Percentiles rank a stretch among this genome's conserved stretches.
Conservation (phyloP, 441 rosid genomes). For the Breynia disticha region DNA sequence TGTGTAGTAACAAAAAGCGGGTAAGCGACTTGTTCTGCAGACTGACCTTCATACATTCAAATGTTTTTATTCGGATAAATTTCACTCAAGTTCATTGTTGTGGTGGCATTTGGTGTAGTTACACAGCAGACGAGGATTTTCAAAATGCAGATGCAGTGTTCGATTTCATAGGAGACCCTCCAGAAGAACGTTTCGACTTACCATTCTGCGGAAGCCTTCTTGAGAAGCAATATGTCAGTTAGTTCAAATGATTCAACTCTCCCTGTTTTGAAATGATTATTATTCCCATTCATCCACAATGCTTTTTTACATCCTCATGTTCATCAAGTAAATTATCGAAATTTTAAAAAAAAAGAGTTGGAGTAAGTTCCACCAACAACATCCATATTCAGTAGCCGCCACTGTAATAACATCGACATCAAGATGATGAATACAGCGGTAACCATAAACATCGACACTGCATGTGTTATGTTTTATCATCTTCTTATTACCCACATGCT, state of each 20-base stretch:
- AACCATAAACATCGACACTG: no score
- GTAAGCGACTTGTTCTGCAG: conserved; percentile 26
- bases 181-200: conserved; percentile 76
- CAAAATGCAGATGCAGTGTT: conserved; percentile 79
- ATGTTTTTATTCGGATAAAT: neutral
- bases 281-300: no score
- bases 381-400: no score
- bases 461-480: no score
- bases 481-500: no score
- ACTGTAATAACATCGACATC: no score
- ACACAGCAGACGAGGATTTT: conserved; percentile 88
- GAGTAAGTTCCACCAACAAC: no score
- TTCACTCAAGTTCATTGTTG: neutral
- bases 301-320: no score
- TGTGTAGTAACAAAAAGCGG: conserved; percentile 91
- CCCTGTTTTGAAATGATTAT: no score
- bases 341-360: no score
- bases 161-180: conserved; percentile 94
- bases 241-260: conserved; percentile 1
- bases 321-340: no score
- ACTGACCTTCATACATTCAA: neutral
- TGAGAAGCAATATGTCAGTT: conserved; percentile 69
- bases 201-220: conserved; percentile 73
- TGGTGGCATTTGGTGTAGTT: conserved; percentile 28
- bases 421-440: no score